Evolutionary conservation across 441 rosid species (phyloP).

Genomic region (Populus hybrid): DNA sequence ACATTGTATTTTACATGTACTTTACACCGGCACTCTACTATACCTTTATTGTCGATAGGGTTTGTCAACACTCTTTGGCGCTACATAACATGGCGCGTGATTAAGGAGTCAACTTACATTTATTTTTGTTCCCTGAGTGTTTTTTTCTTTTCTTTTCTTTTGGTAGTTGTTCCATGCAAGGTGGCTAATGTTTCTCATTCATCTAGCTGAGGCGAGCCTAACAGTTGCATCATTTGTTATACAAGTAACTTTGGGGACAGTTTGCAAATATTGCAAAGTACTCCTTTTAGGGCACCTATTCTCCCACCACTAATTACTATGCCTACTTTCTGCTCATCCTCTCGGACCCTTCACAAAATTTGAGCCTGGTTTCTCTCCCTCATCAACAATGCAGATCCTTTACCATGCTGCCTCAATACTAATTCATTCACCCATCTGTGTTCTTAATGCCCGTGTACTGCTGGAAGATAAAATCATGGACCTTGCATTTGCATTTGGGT

Average conservation of each 20-base stretch:
- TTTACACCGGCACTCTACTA: too few relatives aligned
- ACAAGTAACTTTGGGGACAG: not conserved
- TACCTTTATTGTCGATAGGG: too few relatives aligned
- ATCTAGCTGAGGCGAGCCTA: too few relatives aligned
- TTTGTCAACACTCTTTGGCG: not conserved
- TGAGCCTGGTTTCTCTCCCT: not conserved
- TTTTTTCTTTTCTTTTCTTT: too few relatives aligned
- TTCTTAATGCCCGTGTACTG: not conserved
- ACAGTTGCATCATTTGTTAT: too few relatives aligned
- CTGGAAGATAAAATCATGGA: not conserved
- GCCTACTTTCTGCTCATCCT: not conserved
- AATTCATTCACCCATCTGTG: not conserved
- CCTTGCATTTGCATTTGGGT: not conserved
- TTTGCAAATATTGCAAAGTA: not conserved
- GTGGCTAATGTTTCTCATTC: too few relatives aligned
- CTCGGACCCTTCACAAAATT: not conserved
- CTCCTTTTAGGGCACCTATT: not conserved
- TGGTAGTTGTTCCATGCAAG: too few relatives aligned
- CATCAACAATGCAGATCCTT: not conserved
- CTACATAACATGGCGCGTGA: not conserved
- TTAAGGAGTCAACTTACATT: not conserved
- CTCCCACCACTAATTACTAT: not conserved
- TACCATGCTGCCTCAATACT: not conserved
- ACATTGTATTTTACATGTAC: too few relatives aligned
- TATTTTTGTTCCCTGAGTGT: too few relatives aligned